Percentiles rank a stretch among this genome's conserved stretches.
Conservation (phyloP, 345 rosid species). For the Hypericum perforatum region DNA sequence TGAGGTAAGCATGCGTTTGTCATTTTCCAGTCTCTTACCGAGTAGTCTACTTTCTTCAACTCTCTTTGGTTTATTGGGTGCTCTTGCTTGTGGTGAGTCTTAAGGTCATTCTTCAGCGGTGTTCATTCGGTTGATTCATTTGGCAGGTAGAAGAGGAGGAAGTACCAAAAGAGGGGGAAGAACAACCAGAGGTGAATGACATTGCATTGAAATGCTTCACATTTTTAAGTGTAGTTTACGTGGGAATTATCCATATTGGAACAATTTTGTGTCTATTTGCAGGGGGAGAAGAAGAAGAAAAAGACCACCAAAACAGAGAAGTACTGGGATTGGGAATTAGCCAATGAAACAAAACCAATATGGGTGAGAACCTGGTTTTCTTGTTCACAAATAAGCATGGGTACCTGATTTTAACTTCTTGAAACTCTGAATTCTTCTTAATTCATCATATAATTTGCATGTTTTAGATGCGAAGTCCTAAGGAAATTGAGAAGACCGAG, state of each 20-base stretch:
- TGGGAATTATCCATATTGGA: neutral
- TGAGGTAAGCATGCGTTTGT: constrained; percentile 46
- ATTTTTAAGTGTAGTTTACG: neutral
- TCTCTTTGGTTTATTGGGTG: neutral
- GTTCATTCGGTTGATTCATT: constrained; percentile 7
- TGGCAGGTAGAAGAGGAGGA: constrained; percentile 92
- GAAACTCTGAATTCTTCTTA: neutral
- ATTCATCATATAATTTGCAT: neutral
- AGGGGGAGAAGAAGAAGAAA: constrained; percentile 78
- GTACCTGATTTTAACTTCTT: neutral
- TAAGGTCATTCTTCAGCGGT: constrained; percentile 1
- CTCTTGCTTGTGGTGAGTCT: neutral
- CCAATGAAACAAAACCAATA: constrained; percentile 88
- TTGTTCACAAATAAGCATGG: neutral
- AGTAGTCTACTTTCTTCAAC: too few species aligned
- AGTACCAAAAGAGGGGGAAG: constrained; percentile 71
- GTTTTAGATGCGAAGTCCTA: constrained; percentile 66
- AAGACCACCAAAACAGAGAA: constrained; percentile 87
- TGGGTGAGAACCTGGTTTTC: constrained; percentile 48
- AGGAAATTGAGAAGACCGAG: constrained; percentile 76
- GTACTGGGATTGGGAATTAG: constrained; percentile 98
- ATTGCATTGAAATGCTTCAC: neutral
- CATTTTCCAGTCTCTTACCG: neutral
- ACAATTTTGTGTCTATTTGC: constrained; percentile 12
- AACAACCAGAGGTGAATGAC: constrained; percentile 52